These are phyloP conservation scores for Sarocladiaceae sp. DNA, from an alignment of 2,329 filamentous ascomycete genomes.

Conservation along the genomic window DNA sequence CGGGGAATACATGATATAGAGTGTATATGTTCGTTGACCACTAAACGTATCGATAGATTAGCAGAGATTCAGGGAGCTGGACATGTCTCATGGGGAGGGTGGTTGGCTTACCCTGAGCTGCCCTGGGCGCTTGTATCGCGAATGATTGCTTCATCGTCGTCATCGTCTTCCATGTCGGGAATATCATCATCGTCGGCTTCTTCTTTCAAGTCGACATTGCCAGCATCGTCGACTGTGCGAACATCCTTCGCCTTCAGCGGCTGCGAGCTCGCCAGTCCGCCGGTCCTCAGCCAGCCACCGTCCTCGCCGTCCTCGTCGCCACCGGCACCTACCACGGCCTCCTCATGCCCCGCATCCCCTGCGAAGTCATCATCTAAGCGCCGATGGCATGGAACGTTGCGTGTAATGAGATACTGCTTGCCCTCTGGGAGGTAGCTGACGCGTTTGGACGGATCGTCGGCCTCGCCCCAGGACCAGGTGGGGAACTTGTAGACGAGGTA, in stretches of 20 bases:
- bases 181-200: constrained; percentile 74
- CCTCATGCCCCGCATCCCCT: constrained; percentile 77
- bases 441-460: constrained; percentile 72
- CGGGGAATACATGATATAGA: constrained; percentile 96
- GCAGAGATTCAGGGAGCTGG: not conserved
- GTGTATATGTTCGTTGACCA: constrained; percentile 84
- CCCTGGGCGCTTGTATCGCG: constrained; percentile 55
- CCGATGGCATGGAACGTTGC: constrained; percentile 88
- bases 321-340: constrained; percentile 77
- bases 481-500: constrained; percentile 99
- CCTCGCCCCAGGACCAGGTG: constrained; percentile 94
- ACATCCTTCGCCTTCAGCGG: constrained; percentile 75
- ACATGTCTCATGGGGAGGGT: not conserved
- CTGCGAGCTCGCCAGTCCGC: constrained; percentile 68
- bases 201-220: constrained; percentile 72
- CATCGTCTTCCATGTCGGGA: constrained; percentile 97
- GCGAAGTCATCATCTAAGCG: constrained; percentile 91
- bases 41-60: constrained; percentile 35
- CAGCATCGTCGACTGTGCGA: constrained; percentile 80
- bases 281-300: constrained; percentile 88
- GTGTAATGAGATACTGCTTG: constrained; percentile 93
- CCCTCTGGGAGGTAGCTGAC: constrained; percentile 75
- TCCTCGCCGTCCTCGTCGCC: constrained; percentile 69
- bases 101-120: constrained; percentile 35
- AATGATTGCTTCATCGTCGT: constrained; percentile 96